Evolutionary conservation across 345 rosid species (phyloP), one percentile per base, ranked within the genome.

Genomic region (Rhizophora mangle): DNA sequence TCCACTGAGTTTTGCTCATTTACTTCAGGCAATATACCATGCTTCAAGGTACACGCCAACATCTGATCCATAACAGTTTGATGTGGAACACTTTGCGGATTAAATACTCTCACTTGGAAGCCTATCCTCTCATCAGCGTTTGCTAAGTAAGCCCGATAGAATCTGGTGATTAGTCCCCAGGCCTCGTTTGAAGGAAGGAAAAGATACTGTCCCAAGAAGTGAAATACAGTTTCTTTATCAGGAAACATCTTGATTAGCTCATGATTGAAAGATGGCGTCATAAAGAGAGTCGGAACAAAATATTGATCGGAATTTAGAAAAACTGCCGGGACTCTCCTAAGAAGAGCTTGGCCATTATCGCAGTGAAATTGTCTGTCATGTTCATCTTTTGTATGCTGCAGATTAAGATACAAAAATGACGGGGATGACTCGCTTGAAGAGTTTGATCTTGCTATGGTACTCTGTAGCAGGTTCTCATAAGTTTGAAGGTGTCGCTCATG

Each of bases 81-180:
- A 18, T 19, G 18, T 6, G 69, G 65, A n/a, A 49, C 65, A 1
- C 4, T 32, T 24, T 31, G 8, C 1, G 46, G 30, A 5, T 63
- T 19, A 51, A 63, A 69, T 34, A 75, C 70, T 37, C 74, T 69
- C 7, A 75, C n/a, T 51, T 75, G 78, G 54, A 75, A 60, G 22
- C 78, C 78, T 43, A 69, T 62, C 24, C 74, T 63, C 57, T 69
- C 18, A 24, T 75, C 78, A 47, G 78, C 56, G 9, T 57, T 64
- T 11, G 74, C 69, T 21, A 75, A 60, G 56, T 69, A 64, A 39
- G 62, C 60, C 57, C 64, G 46, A 51, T 53, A 75, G 56, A 64
- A 75, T 22, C 69, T 75, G 8, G 78, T 63, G 19, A 75, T 75
- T 29, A 64, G 4, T 20, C 74, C 70, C 78, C 78, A 75, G 10